Conservation (phyloP, 1,284 basidiomycete species). For the Ceratobasidium theobromae region DNA sequence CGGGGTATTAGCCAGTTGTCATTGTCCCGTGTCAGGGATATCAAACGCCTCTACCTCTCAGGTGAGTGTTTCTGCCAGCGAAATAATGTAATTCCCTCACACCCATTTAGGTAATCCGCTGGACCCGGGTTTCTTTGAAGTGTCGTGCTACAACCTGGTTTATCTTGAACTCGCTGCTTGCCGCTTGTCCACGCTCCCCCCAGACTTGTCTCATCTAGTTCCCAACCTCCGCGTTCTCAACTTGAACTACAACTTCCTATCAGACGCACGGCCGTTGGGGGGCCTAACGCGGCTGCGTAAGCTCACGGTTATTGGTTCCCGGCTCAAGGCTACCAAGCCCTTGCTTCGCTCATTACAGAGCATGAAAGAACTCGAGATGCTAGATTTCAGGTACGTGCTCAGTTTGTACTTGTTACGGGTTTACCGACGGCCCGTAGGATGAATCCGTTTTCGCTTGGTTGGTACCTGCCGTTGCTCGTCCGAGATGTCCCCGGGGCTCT, state of each 20-base stretch:
- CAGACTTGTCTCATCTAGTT: slow-evolving; percentile 61
- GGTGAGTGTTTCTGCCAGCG: slow-evolving; percentile 56
- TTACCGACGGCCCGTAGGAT: slow-evolving; percentile 55
- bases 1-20: slow-evolving; percentile 44
- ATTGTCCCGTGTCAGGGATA: slow-evolving; percentile 78
- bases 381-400: slow-evolving; percentile 79
- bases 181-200: slow-evolving; percentile 74
- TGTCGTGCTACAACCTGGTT: slow-evolving; percentile 81
- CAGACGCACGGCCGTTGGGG: slow-evolving; percentile 59
- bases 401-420: slow-evolving; percentile 7
- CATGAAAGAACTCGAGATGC: slow-evolving; percentile 77
- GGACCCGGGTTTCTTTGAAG: slow-evolving; percentile 49
- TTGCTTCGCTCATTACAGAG: slow-evolving; percentile 69
- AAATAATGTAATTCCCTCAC: background rate
- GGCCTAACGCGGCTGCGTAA: slow-evolving; percentile 78
- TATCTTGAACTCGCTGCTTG: slow-evolving; percentile 95
- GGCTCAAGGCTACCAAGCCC: slow-evolving; percentile 68
- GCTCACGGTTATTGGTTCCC: slow-evolving; percentile 81
- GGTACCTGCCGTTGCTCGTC: slow-evolving; percentile 86
- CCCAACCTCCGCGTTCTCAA: slow-evolving; percentile 93
- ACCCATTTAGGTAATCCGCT: slow-evolving; percentile 45
- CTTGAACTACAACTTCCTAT: slow-evolving; percentile 92
- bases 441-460: slow-evolving; percentile 93
- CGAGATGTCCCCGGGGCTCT: slow-evolving; percentile 62
- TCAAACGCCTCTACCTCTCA: slow-evolving; percentile 91